phyloP scores from a whole-genome alignment of 164 flowering plant genomes.

The Annona squamosa region DNA sequence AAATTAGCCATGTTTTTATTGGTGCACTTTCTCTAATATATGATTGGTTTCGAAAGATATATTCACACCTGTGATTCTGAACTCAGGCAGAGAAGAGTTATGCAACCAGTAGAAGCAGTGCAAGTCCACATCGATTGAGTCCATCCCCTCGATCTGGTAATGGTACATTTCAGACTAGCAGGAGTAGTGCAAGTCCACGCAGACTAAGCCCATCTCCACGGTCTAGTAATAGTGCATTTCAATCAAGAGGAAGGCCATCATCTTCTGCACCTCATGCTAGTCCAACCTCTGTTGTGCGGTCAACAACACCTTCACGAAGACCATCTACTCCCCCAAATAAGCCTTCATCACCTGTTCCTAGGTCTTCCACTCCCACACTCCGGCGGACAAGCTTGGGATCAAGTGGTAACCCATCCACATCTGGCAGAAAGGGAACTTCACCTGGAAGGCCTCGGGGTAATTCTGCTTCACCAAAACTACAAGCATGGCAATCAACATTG shows the following conservation, averaged over 20 bases:
- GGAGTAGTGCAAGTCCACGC: constrained; percentile 86
- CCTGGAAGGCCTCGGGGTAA: constrained; percentile 70
- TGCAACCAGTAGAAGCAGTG: constrained; percentile 68
- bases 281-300: constrained; percentile 37
- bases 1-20: neutral
- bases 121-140: constrained; percentile 85
- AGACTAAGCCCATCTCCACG: constrained; percentile 80
- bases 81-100: constrained; percentile 71
- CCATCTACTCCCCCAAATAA: constrained; percentile 73
- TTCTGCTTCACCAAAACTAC: constrained; percentile 83
- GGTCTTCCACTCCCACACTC: constrained; percentile 69
- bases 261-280: constrained; percentile 66
- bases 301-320: constrained; percentile 53
- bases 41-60: neutral
- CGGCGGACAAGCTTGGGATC: constrained; percentile 68
- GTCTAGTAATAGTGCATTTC: constrained; percentile 35
- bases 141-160: constrained; percentile 73
- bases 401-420: constrained; percentile 27
- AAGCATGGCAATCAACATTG: constrained; percentile 77
- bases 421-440: constrained; percentile 61
- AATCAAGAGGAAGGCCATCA: constrained; percentile 65
- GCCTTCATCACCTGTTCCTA: constrained; percentile 47
- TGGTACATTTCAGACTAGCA: constrained; percentile 41
- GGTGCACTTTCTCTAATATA: neutral
- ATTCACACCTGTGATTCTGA: neutral